Evolutionary conservation across 805 yeast genomes (phyloP).

Genomic region (Kluyveromyces dobzhanskii): DNA sequence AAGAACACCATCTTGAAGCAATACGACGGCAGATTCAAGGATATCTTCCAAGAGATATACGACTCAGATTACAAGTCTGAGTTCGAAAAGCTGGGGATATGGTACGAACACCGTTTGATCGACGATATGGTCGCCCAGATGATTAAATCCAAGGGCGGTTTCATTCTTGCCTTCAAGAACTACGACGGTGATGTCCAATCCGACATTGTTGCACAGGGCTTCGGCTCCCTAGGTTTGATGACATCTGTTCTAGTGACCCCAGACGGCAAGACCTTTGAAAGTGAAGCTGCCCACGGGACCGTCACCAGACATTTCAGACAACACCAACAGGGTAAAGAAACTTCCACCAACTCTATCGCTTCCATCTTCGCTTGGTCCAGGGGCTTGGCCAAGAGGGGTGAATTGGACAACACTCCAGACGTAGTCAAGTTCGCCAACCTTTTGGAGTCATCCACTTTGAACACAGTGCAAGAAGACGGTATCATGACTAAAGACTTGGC

Average conservation of each 20-base stretch:
- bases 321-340: constrained; percentile 73
- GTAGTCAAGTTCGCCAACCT: constrained; percentile 58
- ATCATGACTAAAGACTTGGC: constrained; percentile 82
- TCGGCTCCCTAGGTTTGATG: constrained; percentile 79
- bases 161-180: constrained; percentile 71
- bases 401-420: constrained; percentile 61
- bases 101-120: constrained; percentile 74
- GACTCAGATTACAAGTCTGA: constrained; percentile 46
- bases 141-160: constrained; percentile 80
- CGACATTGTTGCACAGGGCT: constrained; percentile 82
- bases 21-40: constrained; percentile 78
- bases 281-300: constrained; percentile 85
- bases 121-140: constrained; percentile 89
- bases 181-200: constrained; percentile 84
- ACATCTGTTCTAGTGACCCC: constrained; percentile 77
- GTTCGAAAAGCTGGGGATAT: constrained; percentile 53
- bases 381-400: constrained; percentile 76
- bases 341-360: constrained; percentile 80
- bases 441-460: constrained; percentile 59
- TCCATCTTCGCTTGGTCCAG: constrained; percentile 84
- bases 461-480: constrained; percentile 65
- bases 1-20: constrained; percentile 76
- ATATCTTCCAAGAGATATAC: constrained; percentile 62
- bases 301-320: constrained; percentile 82
- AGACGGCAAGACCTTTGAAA: constrained; percentile 78